Conservation (phyloP, 768 basidiomycete species). For the Leccinum boreale region DNA sequence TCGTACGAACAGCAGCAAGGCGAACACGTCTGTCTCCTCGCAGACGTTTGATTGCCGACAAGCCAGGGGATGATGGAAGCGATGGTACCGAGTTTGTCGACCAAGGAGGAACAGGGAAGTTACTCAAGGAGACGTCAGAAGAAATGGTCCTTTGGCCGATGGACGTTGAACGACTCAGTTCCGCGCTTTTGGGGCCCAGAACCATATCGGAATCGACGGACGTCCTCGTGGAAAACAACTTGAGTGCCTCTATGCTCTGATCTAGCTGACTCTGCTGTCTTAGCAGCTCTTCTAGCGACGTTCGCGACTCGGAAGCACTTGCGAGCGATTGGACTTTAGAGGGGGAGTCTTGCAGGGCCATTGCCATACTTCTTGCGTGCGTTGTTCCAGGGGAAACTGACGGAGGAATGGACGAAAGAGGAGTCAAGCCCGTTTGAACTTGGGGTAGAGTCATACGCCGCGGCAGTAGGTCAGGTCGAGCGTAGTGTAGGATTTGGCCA, state of each 20-base stretch:
- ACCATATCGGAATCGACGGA: constrained; percentile 32
- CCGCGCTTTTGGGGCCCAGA: constrained; percentile 1
- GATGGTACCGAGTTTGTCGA: constrained; percentile 16
- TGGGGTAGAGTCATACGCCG: neutral
- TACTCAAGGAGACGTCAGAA: constrained; percentile 65
- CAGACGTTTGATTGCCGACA: constrained; percentile 16
- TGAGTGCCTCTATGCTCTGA: constrained; percentile 57
- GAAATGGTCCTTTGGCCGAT: constrained; percentile 24
- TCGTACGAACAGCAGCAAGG: constrained; percentile 8
- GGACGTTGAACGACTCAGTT: constrained; percentile 24
- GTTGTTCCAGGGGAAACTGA: neutral
- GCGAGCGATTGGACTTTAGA: constrained; percentile 31
- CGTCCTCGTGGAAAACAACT: constrained; percentile 37
- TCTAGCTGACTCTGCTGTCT: constrained; percentile 65
- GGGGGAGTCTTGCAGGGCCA: constrained; percentile 34
- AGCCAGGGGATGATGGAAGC: constrained; percentile 11
- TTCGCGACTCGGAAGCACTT: constrained; percentile 18
- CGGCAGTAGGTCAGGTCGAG: neutral
- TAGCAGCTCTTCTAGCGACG: constrained; percentile 49
- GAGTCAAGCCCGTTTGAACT: neutral
- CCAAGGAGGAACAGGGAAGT: constrained; percentile 64
- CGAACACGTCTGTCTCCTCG: constrained; percentile 22
- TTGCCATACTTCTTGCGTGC: neutral
- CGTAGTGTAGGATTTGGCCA: neutral
- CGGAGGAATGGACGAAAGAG: neutral